Base-by-base conservation (phyloP, 2,329 filamentous ascomycete genomes). In the Fonsecaea nubica region DNA sequence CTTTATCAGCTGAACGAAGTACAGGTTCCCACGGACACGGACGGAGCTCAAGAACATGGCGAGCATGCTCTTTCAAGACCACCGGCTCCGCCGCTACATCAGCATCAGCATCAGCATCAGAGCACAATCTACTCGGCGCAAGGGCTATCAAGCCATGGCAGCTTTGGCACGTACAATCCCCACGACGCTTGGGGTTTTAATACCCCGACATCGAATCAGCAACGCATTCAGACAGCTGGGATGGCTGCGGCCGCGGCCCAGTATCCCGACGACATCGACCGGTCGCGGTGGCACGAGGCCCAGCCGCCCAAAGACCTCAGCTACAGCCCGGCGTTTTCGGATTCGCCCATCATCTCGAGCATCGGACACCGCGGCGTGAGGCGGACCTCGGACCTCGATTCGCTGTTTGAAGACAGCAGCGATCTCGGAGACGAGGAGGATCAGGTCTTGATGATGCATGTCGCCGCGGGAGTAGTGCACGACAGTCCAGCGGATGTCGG, bases 371-470 rank as follows among this genome's bases (percentile, higher is more conserved):
- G 18, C 36, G 36, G 12, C 56, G 38, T 56, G 13, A 35, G 36
- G 7, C 9, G 45, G 1, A 50, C 45, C 6, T 59, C 55, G 35
- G 62, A 64, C 30, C 48, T 60, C 9, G 62, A 64, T 42, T 59
- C 62, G 9, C 48, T 64, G 35, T 64, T 64, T 30, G 62, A 48
- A 18, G 55, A 53, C 54, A 58, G 55, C 10, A 40, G n/a, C 18
- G 32, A 50, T 12, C 13, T 8, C 12, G 40, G 18, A n/a, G 40
- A 12, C 13, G 25, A 25, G 25, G 25, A 25, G 25, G 25, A 3
- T 3, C 25, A 25, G 25, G 25, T 3, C 2, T 25, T 25, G 25
- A 25, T 25, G 25, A 25, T 25, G 25, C 25, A 25, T 25, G 25
- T 3, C 25, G 25, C 38, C 12, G 50, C 4, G 50, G n/a, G n/a